Evolutionary conservation across 441 rosid species (phyloP).

Genomic region (Aleurites moluccanus): DNA sequence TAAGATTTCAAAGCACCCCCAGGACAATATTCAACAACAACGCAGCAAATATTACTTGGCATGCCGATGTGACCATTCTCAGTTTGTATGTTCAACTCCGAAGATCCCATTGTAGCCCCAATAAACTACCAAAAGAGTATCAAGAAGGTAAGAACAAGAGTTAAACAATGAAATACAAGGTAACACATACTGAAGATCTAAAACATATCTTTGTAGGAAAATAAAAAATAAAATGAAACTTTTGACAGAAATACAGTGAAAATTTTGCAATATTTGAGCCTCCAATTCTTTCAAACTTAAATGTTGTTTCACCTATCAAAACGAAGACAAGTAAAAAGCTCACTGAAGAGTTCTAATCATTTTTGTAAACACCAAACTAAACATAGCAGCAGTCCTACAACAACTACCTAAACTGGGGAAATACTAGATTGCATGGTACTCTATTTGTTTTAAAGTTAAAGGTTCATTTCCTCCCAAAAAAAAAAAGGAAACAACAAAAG

Average conservation of each 20-base stretch:
- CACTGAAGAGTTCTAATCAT: neutral
- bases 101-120: constrained; percentile 90
- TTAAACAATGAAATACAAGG: neutral
- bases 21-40: constrained; percentile 82
- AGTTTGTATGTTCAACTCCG: constrained; percentile 68
- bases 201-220: neutral
- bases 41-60: constrained; percentile 84
- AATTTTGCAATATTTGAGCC: neutral
- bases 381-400: neutral
- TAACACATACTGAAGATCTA: neutral
- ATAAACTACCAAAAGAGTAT: constrained; percentile 54
- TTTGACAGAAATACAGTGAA: neutral
- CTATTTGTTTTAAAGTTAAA: neutral
- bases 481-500: neutral
- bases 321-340: constrained; percentile 1
- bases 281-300: neutral
- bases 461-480: neutral
- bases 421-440: neutral
- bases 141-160: neutral
- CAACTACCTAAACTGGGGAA: constrained; percentile 5
- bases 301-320: neutral
- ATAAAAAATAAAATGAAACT: neutral
- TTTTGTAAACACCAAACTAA: neutral
- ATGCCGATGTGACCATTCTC: constrained; percentile 73
- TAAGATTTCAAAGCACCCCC: constrained; percentile 86